Conservation (phyloP, 2,329 filamentous ascomycete genomes). For the Amylocarpus encephaloides region DNA sequence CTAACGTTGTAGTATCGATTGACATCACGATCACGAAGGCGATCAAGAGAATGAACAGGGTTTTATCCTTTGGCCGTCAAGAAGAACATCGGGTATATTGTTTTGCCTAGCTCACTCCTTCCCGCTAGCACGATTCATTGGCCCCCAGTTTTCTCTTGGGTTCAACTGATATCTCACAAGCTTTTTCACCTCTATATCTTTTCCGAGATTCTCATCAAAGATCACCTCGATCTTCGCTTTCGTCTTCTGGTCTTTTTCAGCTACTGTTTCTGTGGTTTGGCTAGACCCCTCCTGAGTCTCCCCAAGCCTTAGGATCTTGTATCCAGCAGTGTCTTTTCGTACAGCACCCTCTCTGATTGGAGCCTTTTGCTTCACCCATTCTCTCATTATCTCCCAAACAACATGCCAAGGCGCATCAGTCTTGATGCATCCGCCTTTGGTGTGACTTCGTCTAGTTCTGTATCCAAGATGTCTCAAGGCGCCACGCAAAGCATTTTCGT, state of each 20-base stretch:
- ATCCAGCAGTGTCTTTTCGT: slow-evolving; percentile 64
- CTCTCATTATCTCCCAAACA: slow-evolving; percentile 88
- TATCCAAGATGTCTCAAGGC: slow-evolving; percentile 79
- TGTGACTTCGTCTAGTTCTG: slow-evolving; percentile 76
- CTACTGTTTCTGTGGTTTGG: slow-evolving; percentile 5
- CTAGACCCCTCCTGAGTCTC: slow-evolving; percentile 1
- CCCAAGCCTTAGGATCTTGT: slow-evolving; percentile 53
- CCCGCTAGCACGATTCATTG: slow-evolving; percentile 37
- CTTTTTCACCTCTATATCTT: slow-evolving; percentile 58
- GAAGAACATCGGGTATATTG: too few species aligned
- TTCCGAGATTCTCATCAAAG: slow-evolving; percentile 77
- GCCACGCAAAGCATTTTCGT: slow-evolving; percentile 73
- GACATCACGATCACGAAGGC: too few species aligned
- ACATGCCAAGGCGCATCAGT: slow-evolving; percentile 87
- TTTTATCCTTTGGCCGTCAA: too few species aligned
- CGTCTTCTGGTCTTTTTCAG: slow-evolving; percentile 19
- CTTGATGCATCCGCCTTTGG: slow-evolving; percentile 83
- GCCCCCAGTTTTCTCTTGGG: slow-evolving; percentile 89
- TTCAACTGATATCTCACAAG: slow-evolving; percentile 86
- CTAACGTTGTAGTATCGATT: too few species aligned
- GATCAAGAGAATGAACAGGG: too few species aligned
- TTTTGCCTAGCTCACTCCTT: not conserved
- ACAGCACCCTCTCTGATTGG: slow-evolving; percentile 70
- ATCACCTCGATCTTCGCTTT: slow-evolving; percentile 40
- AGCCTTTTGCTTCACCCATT: slow-evolving; percentile 77